Percentiles rank a stretch among this genome's conserved stretches.
These are phyloP conservation scores for Lathyrus oleraceus DNA, from an alignment of 306 rosid species.

Conservation along the genomic window DNA sequence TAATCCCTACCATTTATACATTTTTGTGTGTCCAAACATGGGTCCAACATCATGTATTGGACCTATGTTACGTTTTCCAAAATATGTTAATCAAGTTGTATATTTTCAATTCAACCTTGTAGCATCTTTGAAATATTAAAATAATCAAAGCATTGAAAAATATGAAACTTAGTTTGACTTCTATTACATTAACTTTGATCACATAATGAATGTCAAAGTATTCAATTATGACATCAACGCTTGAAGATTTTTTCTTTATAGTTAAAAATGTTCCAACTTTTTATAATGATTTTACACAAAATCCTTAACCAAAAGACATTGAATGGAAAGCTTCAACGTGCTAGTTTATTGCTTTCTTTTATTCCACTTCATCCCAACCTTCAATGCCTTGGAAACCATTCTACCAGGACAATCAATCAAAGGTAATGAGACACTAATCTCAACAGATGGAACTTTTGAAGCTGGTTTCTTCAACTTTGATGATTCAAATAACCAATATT, in stretches of 20 bases:
- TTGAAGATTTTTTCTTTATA: not conserved
- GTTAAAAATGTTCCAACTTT: not conserved
- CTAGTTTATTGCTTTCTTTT: constrained; percentile 15
- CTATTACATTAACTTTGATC: no score
- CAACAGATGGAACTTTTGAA: constrained; percentile 28
- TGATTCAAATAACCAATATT: constrained; percentile 26
- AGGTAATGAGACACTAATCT: constrained; percentile 28
- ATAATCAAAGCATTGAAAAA: no score
- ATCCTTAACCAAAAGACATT: not conserved
- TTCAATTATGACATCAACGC: not conserved
- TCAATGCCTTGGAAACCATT: constrained; percentile 20
- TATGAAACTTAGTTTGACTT: no score
- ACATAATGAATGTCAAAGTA: no score
- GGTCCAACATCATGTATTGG: no score
- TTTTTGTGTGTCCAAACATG: no score
- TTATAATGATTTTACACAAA: not conserved
- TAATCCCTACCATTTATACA: no score
- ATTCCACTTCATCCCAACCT: constrained; percentile 22
- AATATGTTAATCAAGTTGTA: no score
- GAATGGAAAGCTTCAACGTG: constrained; percentile 39
- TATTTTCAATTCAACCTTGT: no score
- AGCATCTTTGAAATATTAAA: no score
- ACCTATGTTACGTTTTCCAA: no score
- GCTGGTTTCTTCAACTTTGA: constrained; percentile 39
- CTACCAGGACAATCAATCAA: constrained; percentile 29